These are phyloP conservation scores for Kingdonia uniflora DNA, from an alignment of 164 flowering plant species.

Conservation along the genomic window DNA sequence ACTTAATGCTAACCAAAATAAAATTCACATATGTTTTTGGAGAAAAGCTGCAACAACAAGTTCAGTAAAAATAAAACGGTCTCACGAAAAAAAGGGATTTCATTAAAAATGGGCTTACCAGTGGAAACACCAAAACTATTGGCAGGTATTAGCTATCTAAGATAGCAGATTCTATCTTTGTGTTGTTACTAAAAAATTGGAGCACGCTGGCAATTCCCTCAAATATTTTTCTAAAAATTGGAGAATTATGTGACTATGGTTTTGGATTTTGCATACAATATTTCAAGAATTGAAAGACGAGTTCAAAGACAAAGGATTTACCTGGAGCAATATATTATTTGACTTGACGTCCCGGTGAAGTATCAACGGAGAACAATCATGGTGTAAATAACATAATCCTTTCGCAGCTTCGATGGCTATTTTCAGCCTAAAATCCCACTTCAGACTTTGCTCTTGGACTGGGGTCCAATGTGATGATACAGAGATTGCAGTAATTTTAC, in stretches of 20 bases:
- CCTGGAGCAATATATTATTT: slow-evolving; percentile 83
- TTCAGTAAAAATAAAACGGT: too few species aligned
- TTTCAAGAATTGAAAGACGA: too few species aligned
- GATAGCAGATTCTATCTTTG: not conserved
- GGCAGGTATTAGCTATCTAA: too few species aligned
- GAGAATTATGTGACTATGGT: not conserved
- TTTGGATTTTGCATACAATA: not conserved
- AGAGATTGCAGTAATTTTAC: slow-evolving; percentile 23
- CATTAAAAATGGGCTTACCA: too few species aligned
- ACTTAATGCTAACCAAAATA: too few species aligned
- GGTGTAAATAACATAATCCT: slow-evolving; percentile 72
- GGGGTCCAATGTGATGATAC: slow-evolving; percentile 39
- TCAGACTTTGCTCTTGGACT: slow-evolving; percentile 38
- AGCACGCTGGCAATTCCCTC: not conserved
- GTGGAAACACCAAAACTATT: too few species aligned
- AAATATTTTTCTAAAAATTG: not conserved
- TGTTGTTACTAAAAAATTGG: not conserved
- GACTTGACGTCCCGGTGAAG: slow-evolving; percentile 75
- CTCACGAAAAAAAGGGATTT: too few species aligned
- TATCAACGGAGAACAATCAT: slow-evolving; percentile 65
- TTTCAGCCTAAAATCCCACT: slow-evolving; percentile 55
- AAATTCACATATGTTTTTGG: too few species aligned
- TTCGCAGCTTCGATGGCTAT: slow-evolving; percentile 66
- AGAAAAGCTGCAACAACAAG: too few species aligned
- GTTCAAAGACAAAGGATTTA: slow-evolving; percentile 7